These are phyloP conservation scores for Amylocarpus encephaloides DNA, from an alignment of 2,329 filamentous ascomycete genomes.

Conservation along the genomic window DNA sequence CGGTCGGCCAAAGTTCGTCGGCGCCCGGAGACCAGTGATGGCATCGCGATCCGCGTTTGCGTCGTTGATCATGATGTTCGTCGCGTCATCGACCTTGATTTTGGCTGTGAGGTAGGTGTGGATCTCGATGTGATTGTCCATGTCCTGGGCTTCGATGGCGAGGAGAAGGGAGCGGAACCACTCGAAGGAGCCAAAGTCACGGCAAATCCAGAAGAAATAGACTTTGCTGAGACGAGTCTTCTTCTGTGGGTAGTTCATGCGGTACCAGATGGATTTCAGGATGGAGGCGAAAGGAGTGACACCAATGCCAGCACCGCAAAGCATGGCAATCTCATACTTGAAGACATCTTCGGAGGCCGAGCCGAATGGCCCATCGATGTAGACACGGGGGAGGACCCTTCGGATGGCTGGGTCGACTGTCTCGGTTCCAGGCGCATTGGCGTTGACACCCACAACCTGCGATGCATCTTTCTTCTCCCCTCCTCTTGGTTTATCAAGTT, in stretches of 20 bases:
- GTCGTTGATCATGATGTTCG: slow-evolving; percentile 91
- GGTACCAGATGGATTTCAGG: slow-evolving; percentile 88
- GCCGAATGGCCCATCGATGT: slow-evolving; percentile 79
- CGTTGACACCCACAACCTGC: slow-evolving; percentile 63
- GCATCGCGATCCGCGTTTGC: slow-evolving; percentile 78
- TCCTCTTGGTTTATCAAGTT: slow-evolving; percentile 54
- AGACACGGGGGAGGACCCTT: slow-evolving; percentile 70
- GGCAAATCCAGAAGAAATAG: slow-evolving; percentile 90
- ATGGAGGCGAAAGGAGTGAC: slow-evolving; percentile 85
- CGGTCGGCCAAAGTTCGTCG: slow-evolving; percentile 78
- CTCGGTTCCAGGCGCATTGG: slow-evolving; percentile 39
- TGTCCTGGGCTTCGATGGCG: slow-evolving; percentile 80
- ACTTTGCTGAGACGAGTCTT: slow-evolving; percentile 77
- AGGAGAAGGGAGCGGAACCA: slow-evolving; percentile 82
- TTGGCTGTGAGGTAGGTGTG: slow-evolving; percentile 84
- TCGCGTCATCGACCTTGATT: slow-evolving; percentile 79
- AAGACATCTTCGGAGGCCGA: slow-evolving; percentile 85
- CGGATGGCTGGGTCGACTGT: slow-evolving; percentile 65
- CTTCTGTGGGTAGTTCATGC: slow-evolving; percentile 80
- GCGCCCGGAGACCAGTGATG: slow-evolving; percentile 74
- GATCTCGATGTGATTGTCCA: slow-evolving; percentile 79
- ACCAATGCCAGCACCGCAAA: slow-evolving; percentile 78
- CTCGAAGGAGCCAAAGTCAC: slow-evolving; percentile 82
- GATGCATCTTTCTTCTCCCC: slow-evolving; percentile 45
- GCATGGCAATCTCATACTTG: slow-evolving; percentile 74